Conservation (phyloP, 306 rosid genomes). For the Corylus heterophylla region DNA sequence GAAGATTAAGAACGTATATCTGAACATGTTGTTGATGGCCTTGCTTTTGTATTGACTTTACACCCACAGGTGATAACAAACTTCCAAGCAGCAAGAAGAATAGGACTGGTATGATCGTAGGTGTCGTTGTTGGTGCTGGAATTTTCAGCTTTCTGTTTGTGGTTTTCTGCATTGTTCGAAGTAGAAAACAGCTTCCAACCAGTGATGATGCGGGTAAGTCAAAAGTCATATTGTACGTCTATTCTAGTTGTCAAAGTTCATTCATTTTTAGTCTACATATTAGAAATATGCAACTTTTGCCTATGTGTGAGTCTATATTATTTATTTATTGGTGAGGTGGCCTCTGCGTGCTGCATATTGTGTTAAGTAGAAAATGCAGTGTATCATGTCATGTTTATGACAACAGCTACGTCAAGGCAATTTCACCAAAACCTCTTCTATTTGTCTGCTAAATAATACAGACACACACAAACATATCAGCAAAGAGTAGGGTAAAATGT, state of each 20-base stretch:
- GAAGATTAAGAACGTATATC: background rate
- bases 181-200: constrained; percentile 33
- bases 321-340: too few relatives aligned
- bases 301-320: background rate
- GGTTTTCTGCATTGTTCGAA: constrained; percentile 11
- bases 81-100: constrained; percentile 48
- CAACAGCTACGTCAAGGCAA: background rate
- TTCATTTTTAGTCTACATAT: background rate
- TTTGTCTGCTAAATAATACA: too few relatives aligned
- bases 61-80: constrained; percentile 50
- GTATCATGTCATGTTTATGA: background rate
- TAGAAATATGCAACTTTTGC: background rate
- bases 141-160: constrained; percentile 37
- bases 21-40: background rate
- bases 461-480: background rate
- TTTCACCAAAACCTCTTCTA: background rate
- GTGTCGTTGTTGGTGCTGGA: constrained; percentile 63
- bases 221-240: background rate
- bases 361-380: background rate
- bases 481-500: background rate
- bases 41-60: constrained; percentile 49
- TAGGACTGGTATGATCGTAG: constrained; percentile 51
- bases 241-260: background rate
- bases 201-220: constrained; percentile 55
- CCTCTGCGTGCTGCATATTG: background rate